phyloP scores from a whole-genome alignment of 805 yeast species.

The Yarrowia keelungensis region DNA sequence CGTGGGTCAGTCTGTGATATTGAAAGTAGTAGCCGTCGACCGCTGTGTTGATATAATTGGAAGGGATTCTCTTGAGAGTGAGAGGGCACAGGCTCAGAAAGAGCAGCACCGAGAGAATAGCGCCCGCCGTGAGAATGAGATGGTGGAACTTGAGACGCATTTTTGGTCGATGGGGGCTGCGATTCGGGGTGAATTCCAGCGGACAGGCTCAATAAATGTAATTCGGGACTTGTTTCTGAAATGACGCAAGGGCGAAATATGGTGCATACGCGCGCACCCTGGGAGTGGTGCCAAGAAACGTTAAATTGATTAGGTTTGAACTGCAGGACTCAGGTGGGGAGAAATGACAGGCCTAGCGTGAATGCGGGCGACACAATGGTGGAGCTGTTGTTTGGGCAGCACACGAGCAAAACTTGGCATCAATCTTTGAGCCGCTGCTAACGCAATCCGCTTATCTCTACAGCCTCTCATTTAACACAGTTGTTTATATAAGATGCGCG shows the following conservation, averaged over 20 bases:
- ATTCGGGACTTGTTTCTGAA: not conserved
- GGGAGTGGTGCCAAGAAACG: conserved; percentile 36
- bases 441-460: no score
- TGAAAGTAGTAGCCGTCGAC: conserved; percentile 37
- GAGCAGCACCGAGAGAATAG: conserved; percentile 10
- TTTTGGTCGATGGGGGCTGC: conserved; percentile 1
- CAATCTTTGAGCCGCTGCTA: no score
- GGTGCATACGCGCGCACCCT: conserved; percentile 29
- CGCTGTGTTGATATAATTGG: conserved; percentile 35
- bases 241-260: conserved; percentile 30
- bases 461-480: not conserved
- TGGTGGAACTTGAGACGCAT: conserved; percentile 33
- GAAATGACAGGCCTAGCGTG: not conserved
- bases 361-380: no score
- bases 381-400: no score
- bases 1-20: conserved; percentile 28
- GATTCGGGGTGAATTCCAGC: not conserved
- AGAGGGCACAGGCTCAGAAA: conserved; percentile 24
- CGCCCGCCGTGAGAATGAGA: conserved; percentile 20
- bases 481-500: conserved; percentile 1
- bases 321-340: conserved; percentile 20
- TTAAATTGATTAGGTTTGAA: not conserved
- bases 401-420: no score
- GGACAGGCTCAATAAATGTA: conserved; percentile 23
- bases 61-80: conserved; percentile 26